Evolutionary conservation across 495 filamentous ascomycete species (phyloP), one percentile per base, ranked within the genome.

Genomic region (Terfezia boudieri): DNA sequence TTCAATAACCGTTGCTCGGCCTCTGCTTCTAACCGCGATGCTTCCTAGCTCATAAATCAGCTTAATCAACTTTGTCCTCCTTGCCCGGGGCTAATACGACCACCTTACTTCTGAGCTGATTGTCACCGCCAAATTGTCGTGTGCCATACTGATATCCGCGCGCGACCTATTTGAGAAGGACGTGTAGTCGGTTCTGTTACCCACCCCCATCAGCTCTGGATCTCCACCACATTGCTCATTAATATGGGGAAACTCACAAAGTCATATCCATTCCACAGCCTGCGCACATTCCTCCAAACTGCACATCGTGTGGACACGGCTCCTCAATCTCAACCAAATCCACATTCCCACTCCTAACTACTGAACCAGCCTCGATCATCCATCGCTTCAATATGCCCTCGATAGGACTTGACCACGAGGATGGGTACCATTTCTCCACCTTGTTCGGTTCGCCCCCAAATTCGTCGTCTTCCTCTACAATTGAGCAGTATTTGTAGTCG

Each of bases 191-290:
- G 11, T 66, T 62, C 55, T 79, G 59, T 46, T 20, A 46, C 41
- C 41, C 38, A 43, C 2, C 20, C 4, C 7, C 7, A 32, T 75
- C 26, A 32, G 26, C 26, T 32, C 26, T 32, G 26, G 26, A 32
- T 32, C 41, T 9, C 41, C 41, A 46, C 41, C 12, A 43, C 4
- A 46, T 14, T 46, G 41, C 41, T 14, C 41, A 8, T 10, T 49
- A 41, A 37, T 32, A 7, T 32, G 26, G 0, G 26, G 48, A 43
- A 35, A 56, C 75, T 57, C 71, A 81, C 79, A 74, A 76, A 53
- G 84, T 95, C 92, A 99, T 96, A 65, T 99, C 89, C 71, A 93
- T 87, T 52, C 90, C 92, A 68, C 90, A 99, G 58, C 83, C 75
- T 37, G 77, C 83, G 69, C 90, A 99, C 48, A 99, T 74, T 12